Percentiles rank a stretch among this genome's conserved stretches.
These are phyloP conservation scores for Eimeria mitis DNA, from an alignment of 169 alveolate genomes.

Conservation along the genomic window DNA sequence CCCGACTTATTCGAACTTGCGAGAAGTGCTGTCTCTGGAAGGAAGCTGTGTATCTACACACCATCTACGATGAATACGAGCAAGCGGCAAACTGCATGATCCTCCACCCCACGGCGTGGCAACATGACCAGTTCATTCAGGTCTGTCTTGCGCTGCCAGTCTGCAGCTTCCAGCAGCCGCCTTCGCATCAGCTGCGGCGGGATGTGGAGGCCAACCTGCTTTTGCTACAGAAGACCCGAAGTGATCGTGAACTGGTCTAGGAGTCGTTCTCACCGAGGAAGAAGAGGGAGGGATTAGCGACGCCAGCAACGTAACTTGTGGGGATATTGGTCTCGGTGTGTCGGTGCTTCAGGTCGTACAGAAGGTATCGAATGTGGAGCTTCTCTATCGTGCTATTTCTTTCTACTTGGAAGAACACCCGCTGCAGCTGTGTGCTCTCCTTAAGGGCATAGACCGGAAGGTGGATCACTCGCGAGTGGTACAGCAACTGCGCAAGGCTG, in stretches of 20 bases:
- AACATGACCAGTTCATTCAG: constrained; percentile 95
- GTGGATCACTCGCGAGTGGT: constrained; percentile 97
- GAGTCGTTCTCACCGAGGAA: background rate
- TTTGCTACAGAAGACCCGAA: background rate
- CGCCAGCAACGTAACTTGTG: background rate
- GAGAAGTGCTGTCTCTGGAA: constrained; percentile 88
- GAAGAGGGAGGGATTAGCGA: background rate
- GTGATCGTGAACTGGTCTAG: background rate
- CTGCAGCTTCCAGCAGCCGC: background rate
- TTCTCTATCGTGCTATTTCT: constrained; percentile 98
- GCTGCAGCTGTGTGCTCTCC: constrained; percentile 96
- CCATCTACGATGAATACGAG: constrained; percentile 98
- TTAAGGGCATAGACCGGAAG: constrained; percentile 86
- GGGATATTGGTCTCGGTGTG: background rate
- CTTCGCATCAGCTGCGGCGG: background rate
- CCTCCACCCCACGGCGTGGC: constrained; percentile 99
- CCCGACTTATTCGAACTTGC: constrained; percentile 97
- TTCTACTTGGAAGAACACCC: constrained; percentile 99
- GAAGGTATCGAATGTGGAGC: constrained; percentile 97
- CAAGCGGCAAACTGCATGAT: constrained; percentile 98
- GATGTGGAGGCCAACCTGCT: background rate
- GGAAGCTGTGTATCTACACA: constrained; percentile 95
- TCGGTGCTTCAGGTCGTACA: constrained; percentile 71
- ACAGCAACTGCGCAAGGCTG: constrained; percentile 89
- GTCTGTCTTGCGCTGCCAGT: constrained; percentile 72